A percentile compares a stretch with the other conserved stretches of the same genome.
Conservation (phyloP, 768 basidiomycete species). For the Tricholoma furcatifolium region DNA sequence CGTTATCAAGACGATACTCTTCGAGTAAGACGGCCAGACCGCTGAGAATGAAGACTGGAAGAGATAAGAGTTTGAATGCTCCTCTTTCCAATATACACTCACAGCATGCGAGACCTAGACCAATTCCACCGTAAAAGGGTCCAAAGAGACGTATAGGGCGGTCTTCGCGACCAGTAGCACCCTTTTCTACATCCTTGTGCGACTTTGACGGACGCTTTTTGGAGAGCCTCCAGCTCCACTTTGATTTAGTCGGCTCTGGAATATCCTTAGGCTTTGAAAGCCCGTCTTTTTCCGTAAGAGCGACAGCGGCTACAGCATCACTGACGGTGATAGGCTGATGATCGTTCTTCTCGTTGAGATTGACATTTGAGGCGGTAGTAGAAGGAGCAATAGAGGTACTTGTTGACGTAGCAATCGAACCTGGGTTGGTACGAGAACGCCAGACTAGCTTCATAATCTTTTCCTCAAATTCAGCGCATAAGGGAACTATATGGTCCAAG, state of each 20-base stretch:
- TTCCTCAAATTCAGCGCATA: constrained; percentile 71
- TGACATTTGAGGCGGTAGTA: constrained; percentile 49
- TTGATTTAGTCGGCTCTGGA: constrained; percentile 25
- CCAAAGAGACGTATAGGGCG: constrained; percentile 64
- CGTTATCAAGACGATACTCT: constrained; percentile 68
- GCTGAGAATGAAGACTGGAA: constrained; percentile 64
- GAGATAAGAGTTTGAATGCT: constrained; percentile 1
- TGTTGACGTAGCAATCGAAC: constrained; percentile 38
- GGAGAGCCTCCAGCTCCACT: constrained; percentile 49
- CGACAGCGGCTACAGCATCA: constrained; percentile 31
- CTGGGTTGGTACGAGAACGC: constrained; percentile 39
- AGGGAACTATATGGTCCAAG: constrained; percentile 74
- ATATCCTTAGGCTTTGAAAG: constrained; percentile 16
- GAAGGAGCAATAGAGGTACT: constrained; percentile 43
- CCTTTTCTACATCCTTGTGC: constrained; percentile 53
- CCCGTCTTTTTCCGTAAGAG: constrained; percentile 30
- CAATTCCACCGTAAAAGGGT: constrained; percentile 72
- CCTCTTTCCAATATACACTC: constrained; percentile 20
- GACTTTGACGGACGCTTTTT: constrained; percentile 30
- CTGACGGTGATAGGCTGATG: constrained; percentile 25
- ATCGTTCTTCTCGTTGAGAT: constrained; percentile 50
- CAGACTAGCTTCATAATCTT: constrained; percentile 60
- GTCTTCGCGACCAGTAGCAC: constrained; percentile 28
- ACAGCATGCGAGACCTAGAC: constrained; percentile 67
- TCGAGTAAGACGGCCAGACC: constrained; percentile 58